A percentile compares a stretch with the other conserved stretches of the same genome.
Evolutionary conservation across 2,329 filamentous ascomycete species (phyloP).

Genomic region (Penicillium corylophilum): DNA sequence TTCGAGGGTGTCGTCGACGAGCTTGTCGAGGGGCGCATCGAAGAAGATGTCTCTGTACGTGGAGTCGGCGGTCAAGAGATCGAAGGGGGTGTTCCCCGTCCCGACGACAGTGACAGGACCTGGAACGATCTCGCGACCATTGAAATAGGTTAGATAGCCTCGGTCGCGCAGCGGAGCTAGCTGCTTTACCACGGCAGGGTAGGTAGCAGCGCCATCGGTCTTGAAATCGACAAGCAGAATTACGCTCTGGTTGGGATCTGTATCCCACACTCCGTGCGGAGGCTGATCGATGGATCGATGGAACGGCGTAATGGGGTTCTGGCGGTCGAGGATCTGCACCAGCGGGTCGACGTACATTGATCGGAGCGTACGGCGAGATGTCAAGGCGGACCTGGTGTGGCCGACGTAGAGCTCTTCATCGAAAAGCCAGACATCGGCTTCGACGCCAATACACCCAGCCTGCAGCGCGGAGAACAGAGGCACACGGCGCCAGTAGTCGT

Average conservation of each 20-base stretch:
- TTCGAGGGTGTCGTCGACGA: conserved; percentile 24
- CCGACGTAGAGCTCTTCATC: conserved; percentile 56
- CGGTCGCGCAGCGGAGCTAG: conserved; percentile 49
- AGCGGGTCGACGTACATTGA: conserved; percentile 56
- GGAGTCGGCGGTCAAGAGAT: conserved; percentile 46
- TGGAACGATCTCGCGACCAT: conserved; percentile 43
- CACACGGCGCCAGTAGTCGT: conserved; percentile 58
- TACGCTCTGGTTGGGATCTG: conserved; percentile 49
- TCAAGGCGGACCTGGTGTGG: conserved; percentile 51
- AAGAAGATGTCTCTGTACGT: conserved; percentile 57
- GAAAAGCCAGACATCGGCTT: conserved; percentile 59
- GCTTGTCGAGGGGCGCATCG: conserved; percentile 51
- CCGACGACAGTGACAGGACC: conserved; percentile 55
- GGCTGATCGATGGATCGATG: conserved; percentile 27
- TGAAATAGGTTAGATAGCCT: conserved; percentile 52
- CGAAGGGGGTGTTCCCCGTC: conserved; percentile 54
- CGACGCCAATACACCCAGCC: conserved; percentile 56
- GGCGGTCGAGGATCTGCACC: conserved; percentile 48
- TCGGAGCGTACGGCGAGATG: conserved; percentile 48
- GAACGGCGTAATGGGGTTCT: conserved; percentile 47
- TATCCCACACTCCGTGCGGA: conserved; percentile 53
- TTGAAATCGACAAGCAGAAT: conserved; percentile 56
- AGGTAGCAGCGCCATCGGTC: conserved; percentile 39
- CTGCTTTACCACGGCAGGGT: conserved; percentile 41
- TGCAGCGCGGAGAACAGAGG: conserved; percentile 57